Evolutionary conservation across 2,329 filamentous ascomycete species (phyloP).

Genomic region (Pseudofabraea citricarpa): DNA sequence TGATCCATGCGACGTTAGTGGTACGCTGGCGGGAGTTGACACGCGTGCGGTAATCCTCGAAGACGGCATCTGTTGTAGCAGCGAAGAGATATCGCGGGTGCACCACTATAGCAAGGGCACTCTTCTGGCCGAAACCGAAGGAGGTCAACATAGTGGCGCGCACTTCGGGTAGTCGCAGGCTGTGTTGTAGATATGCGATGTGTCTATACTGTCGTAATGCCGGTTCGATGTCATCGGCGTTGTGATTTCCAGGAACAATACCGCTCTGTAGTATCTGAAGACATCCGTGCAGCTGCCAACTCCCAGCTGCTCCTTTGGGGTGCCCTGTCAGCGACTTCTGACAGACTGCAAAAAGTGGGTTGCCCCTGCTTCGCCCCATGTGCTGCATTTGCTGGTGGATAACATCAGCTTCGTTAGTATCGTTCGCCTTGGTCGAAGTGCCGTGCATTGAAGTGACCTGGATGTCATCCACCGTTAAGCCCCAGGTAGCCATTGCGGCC

Average conservation of each 20-base stretch:
- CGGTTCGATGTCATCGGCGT: constrained; percentile 92
- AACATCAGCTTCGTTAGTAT: constrained; percentile 33
- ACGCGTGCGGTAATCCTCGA: constrained; percentile 76
- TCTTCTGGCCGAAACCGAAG: constrained; percentile 98
- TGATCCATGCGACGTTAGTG: constrained; percentile 99
- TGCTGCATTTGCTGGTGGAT: constrained; percentile 30
- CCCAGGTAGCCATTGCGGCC: background rate
- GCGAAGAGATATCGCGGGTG: constrained; percentile 93
- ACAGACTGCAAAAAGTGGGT: constrained; percentile 90
- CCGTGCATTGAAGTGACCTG: constrained; percentile 33
- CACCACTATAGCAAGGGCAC: constrained; percentile 89
- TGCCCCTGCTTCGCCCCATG: constrained; percentile 50
- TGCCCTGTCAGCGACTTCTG: constrained; percentile 92
- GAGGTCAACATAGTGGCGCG: constrained; percentile 97
- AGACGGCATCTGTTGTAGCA: constrained; percentile 76
- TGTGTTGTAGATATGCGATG: constrained; percentile 89
- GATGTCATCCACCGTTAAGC: constrained; percentile 29
- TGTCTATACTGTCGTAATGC: constrained; percentile 93
- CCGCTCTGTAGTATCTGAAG: constrained; percentile 89
- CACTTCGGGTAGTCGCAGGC: constrained; percentile 81
- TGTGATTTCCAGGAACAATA: constrained; percentile 90
- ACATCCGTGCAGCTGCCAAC: constrained; percentile 98
- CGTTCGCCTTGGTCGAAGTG: constrained; percentile 34
- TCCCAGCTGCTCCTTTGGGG: constrained; percentile 95
- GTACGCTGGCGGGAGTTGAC: constrained; percentile 95